Evolutionary conservation across 345 rosid genomes (phyloP), one percentile per base, ranked within the genome.

Genomic region (Physaria fendleri): DNA sequence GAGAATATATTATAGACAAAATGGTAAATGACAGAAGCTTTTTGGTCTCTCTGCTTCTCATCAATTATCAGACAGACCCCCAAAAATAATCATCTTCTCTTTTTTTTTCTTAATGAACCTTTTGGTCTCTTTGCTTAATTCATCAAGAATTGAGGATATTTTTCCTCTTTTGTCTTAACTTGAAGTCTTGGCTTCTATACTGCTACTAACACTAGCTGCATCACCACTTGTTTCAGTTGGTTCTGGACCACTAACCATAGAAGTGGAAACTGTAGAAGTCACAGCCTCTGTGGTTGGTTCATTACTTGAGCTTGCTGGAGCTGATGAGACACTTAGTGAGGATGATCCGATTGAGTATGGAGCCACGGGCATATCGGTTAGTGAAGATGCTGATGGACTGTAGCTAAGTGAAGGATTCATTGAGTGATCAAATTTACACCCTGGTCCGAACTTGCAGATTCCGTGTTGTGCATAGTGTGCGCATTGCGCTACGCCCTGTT

Each of bases 331-430:
- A 6, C 74, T 64, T 27, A 71, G 74, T 4, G 74, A 63, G 14
- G 88, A 81, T 45, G 88, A 81, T 48, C 97, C 90, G 44, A 83
- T 82, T 13, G 92, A 88, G 65, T 82, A 87, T 21, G 97, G 91
- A 8, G 87, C 82, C 35, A 90, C 89, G 0, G 97, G 97, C 88
- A 94, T 87, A 68, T 94, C 99, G 9, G 84, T 71, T 11, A 94
- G 78, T 38, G 99, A 90, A 65, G 96, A 94, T 13, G 87, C 95
- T 3, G 97, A 90, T 5, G 96, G 92, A 60, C 87, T 89, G 88
- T 89, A 85, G 69, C 88, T 81, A 21, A 81, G 76, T 0, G 74
- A 55, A 62, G 74, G 56, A 64, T 81, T 79, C 77, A 80, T 77
- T 5, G 95, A 84, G 78, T 94, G 99, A 52, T 94, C 90, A 51